Evolutionary conservation across 2,329 filamentous ascomycete genomes (phyloP), one percentile per base, ranked within the genome.

Genomic region (Pseudopithomyces chartarum): DNA sequence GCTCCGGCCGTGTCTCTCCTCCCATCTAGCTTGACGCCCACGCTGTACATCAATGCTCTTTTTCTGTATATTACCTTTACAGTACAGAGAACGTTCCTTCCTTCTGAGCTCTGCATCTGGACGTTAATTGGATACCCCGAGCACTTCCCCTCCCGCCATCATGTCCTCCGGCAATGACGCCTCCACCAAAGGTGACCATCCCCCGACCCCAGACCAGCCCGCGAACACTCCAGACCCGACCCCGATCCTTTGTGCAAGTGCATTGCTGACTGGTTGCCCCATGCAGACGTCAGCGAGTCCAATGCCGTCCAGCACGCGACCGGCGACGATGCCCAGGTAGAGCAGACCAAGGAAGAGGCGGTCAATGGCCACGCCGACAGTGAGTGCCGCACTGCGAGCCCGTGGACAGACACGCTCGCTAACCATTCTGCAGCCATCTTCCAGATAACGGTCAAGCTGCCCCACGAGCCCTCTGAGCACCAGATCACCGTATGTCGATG

Each of bases 381-480:
- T 75, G 69, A 42, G 72, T 65, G 29, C 15, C 19, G 47, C 15
- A 11, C 26, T 13, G 22, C 3, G n/a, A 15, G 17, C 15, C 15
- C 12, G 3, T 23, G 15, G 10, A 1, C 12, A 19, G 39, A 7
- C 22, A 22, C 22, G 29, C 40, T 15, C n/a, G 33, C 58, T 70
- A 53, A 64, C 34, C 6, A 20, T 13, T 2, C 3, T 36, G 19
- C 59, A 81, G 82, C 80, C 68, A 82, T 88, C 67, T 89, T 89
- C 78, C 84, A 87, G 74, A 82, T 97, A 70, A 90, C 87, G 59
- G 87, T 98, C 70, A 86, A 90, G 75, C 85, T 97, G 56, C 94
- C 94, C 54, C 89, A 93, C 73, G 85, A 88, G 67, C 87, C 90
- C 12, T 85, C 87, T 67, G 88, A 91, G 78, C 90, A 96, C 70